Base-by-base conservation (phyloP, 75 land plant genomes). In the Cupressus sempervirens region DNA sequence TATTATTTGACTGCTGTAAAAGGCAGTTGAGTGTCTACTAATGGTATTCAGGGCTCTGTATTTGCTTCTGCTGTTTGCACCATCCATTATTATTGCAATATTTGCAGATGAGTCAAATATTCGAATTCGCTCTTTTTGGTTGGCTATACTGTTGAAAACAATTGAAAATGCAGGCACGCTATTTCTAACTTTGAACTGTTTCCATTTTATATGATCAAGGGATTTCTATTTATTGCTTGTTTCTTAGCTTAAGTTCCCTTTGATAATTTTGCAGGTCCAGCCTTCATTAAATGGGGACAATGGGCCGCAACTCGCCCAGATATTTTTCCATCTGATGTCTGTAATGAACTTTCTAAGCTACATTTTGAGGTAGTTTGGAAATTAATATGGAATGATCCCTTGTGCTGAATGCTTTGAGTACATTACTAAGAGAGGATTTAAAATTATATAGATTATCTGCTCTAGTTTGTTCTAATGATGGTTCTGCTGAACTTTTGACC, bases 301-400 rank as follows among this genome's bases (percentile, higher is more conserved):
- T 96, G 98, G 98, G 96, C 98, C 45, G 96, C 98, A 15, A 96
- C 98, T 43, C 90, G 98, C 13, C 96, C 96, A 35, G 98, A 96
- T 88, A 88, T 96, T 12, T 96, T 96, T 84, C 93, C 96, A 79
- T 80, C 85, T 72, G 98, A 96, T 86, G 75, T 96, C 29, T 96
- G 98, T 82, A 83, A 75, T 26, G 90, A 94, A 90, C 93, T 96
- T 35, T 58, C 96, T 72, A 93, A 93, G 88, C 96, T 96, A 81
- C 98, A 96, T 68, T 88, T 87, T 20, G 90, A 93, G 87, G 91
- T 90, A 67, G 35, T 34, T 73, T 73, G 15, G 8, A 73, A 73
- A 30, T 73, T 11, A 14, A 73, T 30, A 73, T 34, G 1, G 36
- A 72, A 73, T 12, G 35, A 12, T 32, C 36, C 75, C 75, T 73